These are phyloP conservation scores for Aspergillus taichungensis DNA, from an alignment of 495 filamentous ascomycete genomes.

Conservation along the genomic window DNA sequence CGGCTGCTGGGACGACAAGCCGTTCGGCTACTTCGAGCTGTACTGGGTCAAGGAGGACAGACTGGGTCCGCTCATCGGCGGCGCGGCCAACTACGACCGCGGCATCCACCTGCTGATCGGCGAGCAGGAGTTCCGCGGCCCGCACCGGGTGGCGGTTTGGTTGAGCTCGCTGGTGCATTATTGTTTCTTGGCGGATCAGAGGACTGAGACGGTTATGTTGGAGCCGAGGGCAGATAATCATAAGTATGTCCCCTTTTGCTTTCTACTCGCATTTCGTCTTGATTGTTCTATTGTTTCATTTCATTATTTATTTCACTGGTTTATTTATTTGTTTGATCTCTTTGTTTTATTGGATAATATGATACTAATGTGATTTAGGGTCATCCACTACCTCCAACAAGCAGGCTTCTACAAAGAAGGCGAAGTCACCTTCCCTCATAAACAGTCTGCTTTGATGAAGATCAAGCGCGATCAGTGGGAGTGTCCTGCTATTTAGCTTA, in stretches of 20 bases:
- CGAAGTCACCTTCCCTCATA: conserved; percentile 84
- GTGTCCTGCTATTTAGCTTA: conserved; percentile 66
- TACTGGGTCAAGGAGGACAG: conserved; percentile 97
- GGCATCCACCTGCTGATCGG: conserved; percentile 85
- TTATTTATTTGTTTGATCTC: background rate
- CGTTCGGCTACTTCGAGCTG: conserved; percentile 95
- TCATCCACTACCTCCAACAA: conserved; percentile 65
- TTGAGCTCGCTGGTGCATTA: conserved; percentile 78
- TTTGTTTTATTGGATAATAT: background rate
- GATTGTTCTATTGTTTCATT: too few species aligned
- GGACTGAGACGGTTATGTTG: conserved; percentile 72
- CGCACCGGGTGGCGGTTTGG: conserved; percentile 68
- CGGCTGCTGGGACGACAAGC: conserved; percentile 88
- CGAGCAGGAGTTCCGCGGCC: conserved; percentile 83
- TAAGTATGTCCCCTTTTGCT: conserved; percentile 52
- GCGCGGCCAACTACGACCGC: conserved; percentile 71
- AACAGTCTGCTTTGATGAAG: conserved; percentile 82
- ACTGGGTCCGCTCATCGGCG: conserved; percentile 57
- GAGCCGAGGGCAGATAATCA: conserved; percentile 90
- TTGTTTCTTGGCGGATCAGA: conserved; percentile 66
- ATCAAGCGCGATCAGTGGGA: conserved; percentile 77
- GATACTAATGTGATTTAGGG: conserved; percentile 40
- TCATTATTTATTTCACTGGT: too few species aligned
- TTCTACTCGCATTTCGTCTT: too few species aligned
- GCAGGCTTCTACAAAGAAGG: conserved; percentile 82